These are phyloP conservation scores for Papiliotrema terrestris DNA, from an alignment of 1,284 basidiomycete genomes.

Conservation along the genomic window DNA sequence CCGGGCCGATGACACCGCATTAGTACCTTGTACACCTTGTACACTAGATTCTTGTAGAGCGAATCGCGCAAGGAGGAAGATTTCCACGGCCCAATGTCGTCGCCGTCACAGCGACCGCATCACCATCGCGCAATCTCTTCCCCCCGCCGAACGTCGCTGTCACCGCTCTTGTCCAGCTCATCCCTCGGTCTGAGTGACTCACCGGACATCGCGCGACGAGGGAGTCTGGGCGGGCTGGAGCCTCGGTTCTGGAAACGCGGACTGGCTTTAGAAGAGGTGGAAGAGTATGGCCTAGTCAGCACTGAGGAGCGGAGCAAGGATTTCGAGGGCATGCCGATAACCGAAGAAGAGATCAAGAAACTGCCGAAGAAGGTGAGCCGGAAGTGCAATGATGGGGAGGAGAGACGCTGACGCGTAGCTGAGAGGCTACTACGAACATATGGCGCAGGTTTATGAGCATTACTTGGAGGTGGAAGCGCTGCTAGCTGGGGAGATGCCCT, in stretches of 20 bases:
- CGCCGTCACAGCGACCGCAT: no score
- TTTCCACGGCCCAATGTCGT: no score
- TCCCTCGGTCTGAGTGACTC: neutral
- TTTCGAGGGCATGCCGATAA: conserved; percentile 34
- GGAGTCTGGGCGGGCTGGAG: neutral
- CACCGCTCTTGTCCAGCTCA: neutral
- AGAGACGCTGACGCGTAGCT: conserved; percentile 9
- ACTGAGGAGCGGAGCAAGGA: conserved; percentile 26
- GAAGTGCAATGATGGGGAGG: no score
- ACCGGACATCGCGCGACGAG: neutral
- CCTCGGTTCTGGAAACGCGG: conserved; percentile 4
- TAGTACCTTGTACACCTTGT: no score
- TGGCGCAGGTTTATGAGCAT: conserved; percentile 34
- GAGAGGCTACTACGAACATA: conserved; percentile 39
- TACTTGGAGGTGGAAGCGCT: conserved; percentile 47
- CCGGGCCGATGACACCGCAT: no score
- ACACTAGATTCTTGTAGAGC: no score
- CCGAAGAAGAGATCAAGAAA: conserved; percentile 34
- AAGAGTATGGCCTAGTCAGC: conserved; percentile 31
- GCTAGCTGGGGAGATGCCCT: conserved; percentile 42
- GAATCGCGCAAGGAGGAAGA: no score
- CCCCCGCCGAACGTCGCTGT: neutral
- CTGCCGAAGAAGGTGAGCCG: conserved; percentile 37
- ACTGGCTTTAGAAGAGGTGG: conserved; percentile 26
- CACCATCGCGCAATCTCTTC: no score